These are phyloP conservation scores for Acrocalymma vagum DNA, from an alignment of 2,329 filamentous ascomycete genomes.

Conservation along the genomic window DNA sequence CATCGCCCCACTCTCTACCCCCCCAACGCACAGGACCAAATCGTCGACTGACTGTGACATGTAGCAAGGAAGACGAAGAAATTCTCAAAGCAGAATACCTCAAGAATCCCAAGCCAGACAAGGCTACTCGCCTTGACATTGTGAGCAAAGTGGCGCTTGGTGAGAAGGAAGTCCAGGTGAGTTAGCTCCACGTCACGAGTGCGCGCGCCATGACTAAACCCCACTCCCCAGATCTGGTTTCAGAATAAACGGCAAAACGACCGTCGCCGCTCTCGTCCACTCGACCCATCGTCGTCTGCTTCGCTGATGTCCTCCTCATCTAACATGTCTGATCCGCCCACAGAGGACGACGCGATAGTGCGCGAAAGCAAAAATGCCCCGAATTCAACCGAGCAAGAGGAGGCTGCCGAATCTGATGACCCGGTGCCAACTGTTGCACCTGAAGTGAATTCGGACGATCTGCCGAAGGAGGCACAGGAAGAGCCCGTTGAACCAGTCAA, in stretches of 20 bases:
- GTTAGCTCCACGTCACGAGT: conserved; percentile 33
- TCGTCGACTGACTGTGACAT: conserved; percentile 32
- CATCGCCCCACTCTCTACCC: too few relatives aligned
- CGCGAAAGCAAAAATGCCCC: conserved; percentile 30
- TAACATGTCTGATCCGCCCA: conserved; percentile 44
- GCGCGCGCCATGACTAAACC: conserved; percentile 40
- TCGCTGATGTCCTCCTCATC: conserved; percentile 47
- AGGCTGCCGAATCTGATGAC: conserved; percentile 26
- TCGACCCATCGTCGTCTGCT: conserved; percentile 53
- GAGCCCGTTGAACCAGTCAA: conserved; percentile 15
- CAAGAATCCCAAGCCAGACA: conserved; percentile 89
- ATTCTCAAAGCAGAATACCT: conserved; percentile 87
- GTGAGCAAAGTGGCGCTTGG: conserved; percentile 86
- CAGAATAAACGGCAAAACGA: conserved; percentile 95
- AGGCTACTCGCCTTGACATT: conserved; percentile 83
- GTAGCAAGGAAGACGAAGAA: conserved; percentile 76
- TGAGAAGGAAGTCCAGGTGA: conserved; percentile 95
- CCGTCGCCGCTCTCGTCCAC: conserved; percentile 84
- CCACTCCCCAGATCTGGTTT: conserved; percentile 83
- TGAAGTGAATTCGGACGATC: conserved; percentile 28
- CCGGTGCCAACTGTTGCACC: conserved; percentile 29
- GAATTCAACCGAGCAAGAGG: conserved; percentile 21
- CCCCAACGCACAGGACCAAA: conserved; percentile 25
- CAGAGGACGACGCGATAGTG: conserved; percentile 37
- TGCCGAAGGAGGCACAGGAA: conserved; percentile 19